Conservation (phyloP, 2,329 filamentous ascomycete genomes). For the Sordariomycetes sp. region DNA sequence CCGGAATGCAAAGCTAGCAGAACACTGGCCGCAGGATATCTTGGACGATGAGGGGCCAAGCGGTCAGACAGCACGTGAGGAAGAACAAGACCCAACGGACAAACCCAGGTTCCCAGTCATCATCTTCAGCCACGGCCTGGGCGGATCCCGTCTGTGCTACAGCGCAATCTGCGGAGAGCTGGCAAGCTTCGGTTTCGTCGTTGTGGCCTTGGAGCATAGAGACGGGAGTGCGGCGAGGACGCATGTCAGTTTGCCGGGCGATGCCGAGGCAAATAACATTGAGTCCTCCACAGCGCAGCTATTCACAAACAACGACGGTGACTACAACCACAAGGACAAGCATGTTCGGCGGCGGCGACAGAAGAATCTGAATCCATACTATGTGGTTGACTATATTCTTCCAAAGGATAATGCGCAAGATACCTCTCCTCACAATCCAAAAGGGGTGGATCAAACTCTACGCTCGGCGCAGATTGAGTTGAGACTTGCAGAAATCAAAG, state of each 20-base stretch:
- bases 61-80: constrained; percentile 19
- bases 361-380: constrained; percentile 22
- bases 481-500: constrained; percentile 54
- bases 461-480: constrained; percentile 54
- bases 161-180: constrained; percentile 56
- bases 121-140: constrained; percentile 58
- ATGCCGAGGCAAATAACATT: constrained; percentile 21
- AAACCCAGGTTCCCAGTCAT: constrained; percentile 49
- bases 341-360: constrained; percentile 13
- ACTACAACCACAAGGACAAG: constrained; percentile 17
- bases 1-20: constrained; percentile 48
- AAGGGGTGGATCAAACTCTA: constrained; percentile 50
- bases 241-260: constrained; percentile 45
- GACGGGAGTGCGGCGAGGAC: constrained; percentile 55
- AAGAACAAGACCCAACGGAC: constrained; percentile 12
- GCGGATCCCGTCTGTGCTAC: constrained; percentile 54
- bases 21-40: constrained; percentile 38
- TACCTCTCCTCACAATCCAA: constrained; percentile 43
- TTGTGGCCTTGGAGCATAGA: constrained; percentile 55
- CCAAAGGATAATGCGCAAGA: constrained; percentile 44
- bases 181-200: constrained; percentile 56
- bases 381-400: constrained; percentile 53
- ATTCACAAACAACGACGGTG: constrained; percentile 12
- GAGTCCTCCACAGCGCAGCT: constrained; percentile 17
- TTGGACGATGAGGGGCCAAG: constrained; percentile 23